These are phyloP conservation scores for Citrullus mucosospermus DNA, from an alignment of 306 rosid species.

Conservation along the genomic window DNA sequence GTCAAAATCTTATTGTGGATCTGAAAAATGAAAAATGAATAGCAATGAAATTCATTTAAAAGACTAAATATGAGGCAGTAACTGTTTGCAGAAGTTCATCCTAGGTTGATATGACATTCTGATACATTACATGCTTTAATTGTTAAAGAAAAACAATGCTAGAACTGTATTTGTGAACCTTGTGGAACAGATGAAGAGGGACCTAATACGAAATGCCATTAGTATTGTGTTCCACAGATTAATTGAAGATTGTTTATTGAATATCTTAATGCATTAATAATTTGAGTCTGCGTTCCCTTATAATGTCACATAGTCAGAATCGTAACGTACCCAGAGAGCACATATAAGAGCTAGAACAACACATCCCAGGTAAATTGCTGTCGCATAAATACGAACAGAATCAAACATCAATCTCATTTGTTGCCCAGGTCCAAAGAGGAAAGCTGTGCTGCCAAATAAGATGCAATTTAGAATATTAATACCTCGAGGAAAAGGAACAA, in stretches of 20 bases:
- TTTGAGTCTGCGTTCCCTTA: background rate
- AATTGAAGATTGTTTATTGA: background rate
- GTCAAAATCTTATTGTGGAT: constrained; percentile 74
- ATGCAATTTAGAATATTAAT: constrained; percentile 8
- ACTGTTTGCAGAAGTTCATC: background rate
- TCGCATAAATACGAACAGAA: constrained; percentile 59
- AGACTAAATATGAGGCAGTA: background rate
- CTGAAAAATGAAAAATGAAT: constrained; percentile 26
- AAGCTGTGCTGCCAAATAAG: constrained; percentile 77
- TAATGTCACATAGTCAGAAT: background rate
- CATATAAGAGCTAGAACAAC: constrained; percentile 77
- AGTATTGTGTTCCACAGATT: background rate
- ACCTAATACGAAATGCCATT: background rate
- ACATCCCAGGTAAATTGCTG: constrained; percentile 75
- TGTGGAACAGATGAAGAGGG: background rate
- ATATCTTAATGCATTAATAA: background rate
- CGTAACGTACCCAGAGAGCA: constrained; percentile 65
- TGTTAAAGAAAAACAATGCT: background rate
- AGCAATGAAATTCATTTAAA: background rate
- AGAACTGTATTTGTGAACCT: background rate
- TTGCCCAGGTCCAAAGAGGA: constrained; percentile 69
- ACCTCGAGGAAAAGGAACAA: constrained; percentile 3
- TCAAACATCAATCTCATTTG: constrained; percentile 87
- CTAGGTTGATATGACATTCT: background rate
- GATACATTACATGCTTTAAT: background rate